Percentiles rank a stretch among this genome's conserved stretches.
phyloP scores from a whole-genome alignment of 257 asterid genomes.

The Solanum okadae region DNA sequence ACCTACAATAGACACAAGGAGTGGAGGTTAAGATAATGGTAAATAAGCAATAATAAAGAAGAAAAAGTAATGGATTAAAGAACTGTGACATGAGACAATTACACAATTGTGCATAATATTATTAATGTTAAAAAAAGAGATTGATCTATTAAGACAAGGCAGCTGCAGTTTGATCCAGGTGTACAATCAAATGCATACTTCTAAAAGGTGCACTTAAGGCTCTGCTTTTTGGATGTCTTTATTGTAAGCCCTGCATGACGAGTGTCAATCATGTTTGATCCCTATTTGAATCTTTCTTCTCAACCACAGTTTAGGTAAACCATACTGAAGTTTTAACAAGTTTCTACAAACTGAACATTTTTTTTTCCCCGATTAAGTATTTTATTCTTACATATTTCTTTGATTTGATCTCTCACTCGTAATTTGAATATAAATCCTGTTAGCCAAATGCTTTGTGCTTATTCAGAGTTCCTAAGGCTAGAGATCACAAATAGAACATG shows the following conservation, averaged over 20 bases:
- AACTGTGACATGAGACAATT: background rate
- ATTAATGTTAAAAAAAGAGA: background rate
- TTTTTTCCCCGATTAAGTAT: background rate
- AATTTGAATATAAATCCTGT: background rate
- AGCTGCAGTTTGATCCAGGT: background rate
- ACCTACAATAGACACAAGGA: constrained; percentile 31
- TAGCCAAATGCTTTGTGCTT: background rate
- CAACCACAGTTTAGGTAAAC: background rate
- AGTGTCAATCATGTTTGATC: background rate
- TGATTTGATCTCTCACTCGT: background rate
- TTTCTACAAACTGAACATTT: background rate
- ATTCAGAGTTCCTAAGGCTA: background rate
- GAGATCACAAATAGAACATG: background rate
- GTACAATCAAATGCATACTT: background rate
- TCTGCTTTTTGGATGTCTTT: background rate
- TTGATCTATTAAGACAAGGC: background rate
- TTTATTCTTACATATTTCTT: background rate
- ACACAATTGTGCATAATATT: background rate
- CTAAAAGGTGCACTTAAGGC: background rate
- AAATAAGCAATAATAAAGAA: background rate
- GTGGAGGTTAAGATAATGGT: background rate
- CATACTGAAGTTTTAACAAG: background rate
- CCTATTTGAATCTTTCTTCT: background rate
- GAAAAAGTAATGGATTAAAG: background rate
- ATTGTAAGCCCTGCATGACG: background rate